Conservation (phyloP, 495 filamentous ascomycete species). For the Monascus purpureus region DNA sequence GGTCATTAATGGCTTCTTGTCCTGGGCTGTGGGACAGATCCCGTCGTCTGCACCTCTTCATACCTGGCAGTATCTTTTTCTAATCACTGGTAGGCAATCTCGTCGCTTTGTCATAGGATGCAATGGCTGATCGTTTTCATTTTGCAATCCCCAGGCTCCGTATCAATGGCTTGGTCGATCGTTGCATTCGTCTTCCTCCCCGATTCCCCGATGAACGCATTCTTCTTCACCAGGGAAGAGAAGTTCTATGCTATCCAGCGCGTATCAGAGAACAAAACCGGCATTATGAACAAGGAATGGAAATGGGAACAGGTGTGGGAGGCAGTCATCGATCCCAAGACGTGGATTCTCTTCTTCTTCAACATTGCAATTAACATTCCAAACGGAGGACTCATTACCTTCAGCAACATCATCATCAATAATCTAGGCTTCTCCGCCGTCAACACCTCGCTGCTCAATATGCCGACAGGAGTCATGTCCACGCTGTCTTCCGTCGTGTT, state of each 20-base stretch:
- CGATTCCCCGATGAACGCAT: constrained; percentile 29
- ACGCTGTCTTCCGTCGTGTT: constrained; percentile 17
- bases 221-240: constrained; percentile 22
- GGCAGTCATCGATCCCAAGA: constrained; percentile 28
- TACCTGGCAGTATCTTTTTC: constrained; percentile 37
- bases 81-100: constrained; percentile 8
- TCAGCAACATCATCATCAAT: constrained; percentile 22
- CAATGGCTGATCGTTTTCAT: too few species aligned
- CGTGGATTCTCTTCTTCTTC: constrained; percentile 11
- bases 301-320: constrained; percentile 34
- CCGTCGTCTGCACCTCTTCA: constrained; percentile 22
- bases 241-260: constrained; percentile 33
- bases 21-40: constrained; percentile 39
- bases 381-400: constrained; percentile 22
- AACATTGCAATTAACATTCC: constrained; percentile 14
- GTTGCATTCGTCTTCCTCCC: constrained; percentile 16
- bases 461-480: constrained; percentile 19
- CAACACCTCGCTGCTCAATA: constrained; percentile 18
- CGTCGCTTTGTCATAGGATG: too few species aligned
- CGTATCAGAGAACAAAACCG: constrained; percentile 35
- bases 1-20: constrained; percentile 37
- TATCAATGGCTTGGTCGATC: constrained; percentile 19
- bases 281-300: constrained; percentile 38
- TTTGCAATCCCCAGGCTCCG: too few species aligned
- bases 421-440: constrained; percentile 20